Evolutionary conservation across 768 basidiomycete species (phyloP), one percentile per base, ranked within the genome.

Genomic region (Dentipellis fragilis): DNA sequence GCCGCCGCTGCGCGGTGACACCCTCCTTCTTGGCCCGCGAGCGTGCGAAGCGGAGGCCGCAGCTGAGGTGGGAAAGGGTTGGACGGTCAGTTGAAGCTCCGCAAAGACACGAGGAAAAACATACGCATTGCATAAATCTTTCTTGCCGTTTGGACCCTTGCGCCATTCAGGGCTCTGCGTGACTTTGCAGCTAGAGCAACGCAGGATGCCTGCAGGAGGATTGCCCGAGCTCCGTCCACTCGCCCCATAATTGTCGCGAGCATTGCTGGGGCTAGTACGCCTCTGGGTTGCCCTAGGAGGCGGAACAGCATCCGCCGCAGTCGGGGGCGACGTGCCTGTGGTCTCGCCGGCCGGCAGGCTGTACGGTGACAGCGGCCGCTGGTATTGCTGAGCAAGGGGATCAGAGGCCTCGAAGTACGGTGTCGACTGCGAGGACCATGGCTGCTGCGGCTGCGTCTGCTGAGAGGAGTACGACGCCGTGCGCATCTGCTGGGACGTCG

Each of bases 61-160:
- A 93, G 46, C 88, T 90, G 58, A 38, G 60, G 38, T 40, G 38
- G 53, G 42, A 65, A 58, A 54, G 62, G 61, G 29, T 29, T 29
- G 3, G 29, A 59, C 64, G 51, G 56, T 55, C 51, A 58, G 61
- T 58, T 34, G 50, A 49, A 50, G 55, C 62, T 49, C 46, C 48
- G 47, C 51, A 58, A 40, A 56, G 34, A 54, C 19, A 60, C 54
- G 60, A 22, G 55, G 54, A 60, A 66, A 62, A 59, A 79, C 87
- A 75, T 71, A 92, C 86, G 91, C 91, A 73, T 93, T 93, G 68
- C 91, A 93, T 23, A 93, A 75, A 68, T 93, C 89, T 71, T 93
- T 93, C 69, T 87, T 87, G 23, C 91, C 91, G 63, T 80, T 89
- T 52, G 89, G 89, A 17, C 91, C 91, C 69, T 93, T 93, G 66